These are phyloP conservation scores for Populus tomentosa DNA, from an alignment of 441 rosid genomes.

Conservation along the genomic window DNA sequence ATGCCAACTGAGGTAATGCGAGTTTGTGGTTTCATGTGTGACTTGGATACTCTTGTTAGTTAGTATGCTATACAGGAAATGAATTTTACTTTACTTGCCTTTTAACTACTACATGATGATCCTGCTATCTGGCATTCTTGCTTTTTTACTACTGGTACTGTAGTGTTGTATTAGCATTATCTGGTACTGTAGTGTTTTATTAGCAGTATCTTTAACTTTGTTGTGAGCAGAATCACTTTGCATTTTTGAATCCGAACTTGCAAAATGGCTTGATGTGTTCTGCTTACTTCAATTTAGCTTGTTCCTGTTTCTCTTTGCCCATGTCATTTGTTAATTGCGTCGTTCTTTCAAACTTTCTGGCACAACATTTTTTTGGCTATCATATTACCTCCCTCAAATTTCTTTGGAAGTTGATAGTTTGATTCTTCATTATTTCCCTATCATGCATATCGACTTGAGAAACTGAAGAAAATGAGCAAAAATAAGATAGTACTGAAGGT, in stretches of 20 bases:
- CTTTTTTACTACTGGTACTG: not conserved
- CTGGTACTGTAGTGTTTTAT: no score
- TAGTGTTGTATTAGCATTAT: no score
- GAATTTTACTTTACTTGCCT: not conserved
- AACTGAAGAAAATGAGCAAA: not conserved
- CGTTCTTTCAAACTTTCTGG: not conserved
- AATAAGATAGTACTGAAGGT: not conserved
- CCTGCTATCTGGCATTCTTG: not conserved
- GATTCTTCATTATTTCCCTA: not conserved
- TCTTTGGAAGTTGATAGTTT: not conserved
- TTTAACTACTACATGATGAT: not conserved
- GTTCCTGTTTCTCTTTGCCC: not conserved
- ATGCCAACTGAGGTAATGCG: conserved; percentile 83
- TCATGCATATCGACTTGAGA: not conserved
- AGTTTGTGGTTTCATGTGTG: conserved; percentile 2
- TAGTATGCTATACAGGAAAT: not conserved
- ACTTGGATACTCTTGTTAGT: not conserved
- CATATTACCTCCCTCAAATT: not conserved
- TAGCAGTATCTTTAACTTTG: not conserved
- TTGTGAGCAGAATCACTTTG: not conserved
- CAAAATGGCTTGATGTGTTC: not conserved
- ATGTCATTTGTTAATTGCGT: not conserved
- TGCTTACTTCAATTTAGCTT: not conserved
- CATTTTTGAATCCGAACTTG: not conserved
- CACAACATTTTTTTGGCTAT: not conserved